Evolutionary conservation across 805 yeast species (phyloP).

Genomic region (Cyberlindnera japonica): DNA sequence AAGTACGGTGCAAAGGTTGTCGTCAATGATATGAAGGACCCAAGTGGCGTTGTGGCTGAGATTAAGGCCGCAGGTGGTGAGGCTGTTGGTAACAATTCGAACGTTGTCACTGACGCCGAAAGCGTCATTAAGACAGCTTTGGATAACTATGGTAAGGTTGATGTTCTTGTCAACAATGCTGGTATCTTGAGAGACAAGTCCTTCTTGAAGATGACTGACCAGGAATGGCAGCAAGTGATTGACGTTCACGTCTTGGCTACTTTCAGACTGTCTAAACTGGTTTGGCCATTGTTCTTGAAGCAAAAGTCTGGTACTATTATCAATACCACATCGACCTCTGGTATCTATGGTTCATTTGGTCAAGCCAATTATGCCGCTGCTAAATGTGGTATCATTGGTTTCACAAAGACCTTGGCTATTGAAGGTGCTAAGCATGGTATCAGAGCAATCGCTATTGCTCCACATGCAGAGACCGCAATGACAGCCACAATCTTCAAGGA

Average conservation of each 20-base stretch:
- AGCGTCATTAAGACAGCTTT: constrained; percentile 75
- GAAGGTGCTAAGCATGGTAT: constrained; percentile 84
- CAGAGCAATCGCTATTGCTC: constrained; percentile 81
- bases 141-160: constrained; percentile 75
- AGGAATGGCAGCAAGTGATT: constrained; percentile 78
- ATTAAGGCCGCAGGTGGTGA: constrained; percentile 67
- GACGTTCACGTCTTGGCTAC: constrained; percentile 83
- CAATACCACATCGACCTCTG: constrained; percentile 92
- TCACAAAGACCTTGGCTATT: constrained; percentile 80
- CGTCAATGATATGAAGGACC: constrained; percentile 83
- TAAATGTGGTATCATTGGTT: constrained; percentile 81
- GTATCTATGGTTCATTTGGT: constrained; percentile 96
- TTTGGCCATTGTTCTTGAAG: constrained; percentile 85
- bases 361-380: constrained; percentile 96
- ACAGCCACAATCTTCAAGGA: constrained; percentile 81
- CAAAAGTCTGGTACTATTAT: constrained; percentile 79
- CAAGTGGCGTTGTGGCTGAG: constrained; percentile 69
- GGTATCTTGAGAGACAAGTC: constrained; percentile 92
- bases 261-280: constrained; percentile 75
- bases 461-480: constrained; percentile 98
- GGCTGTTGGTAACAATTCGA: constrained; percentile 82
- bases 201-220: constrained; percentile 76
- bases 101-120: constrained; percentile 72
- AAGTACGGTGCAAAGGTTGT: constrained; percentile 93
- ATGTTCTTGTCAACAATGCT: constrained; percentile 86